These are phyloP conservation scores for Monotropa hypopitys DNA, from an alignment of 179 eudicot genomes.

Conservation along the genomic window DNA sequence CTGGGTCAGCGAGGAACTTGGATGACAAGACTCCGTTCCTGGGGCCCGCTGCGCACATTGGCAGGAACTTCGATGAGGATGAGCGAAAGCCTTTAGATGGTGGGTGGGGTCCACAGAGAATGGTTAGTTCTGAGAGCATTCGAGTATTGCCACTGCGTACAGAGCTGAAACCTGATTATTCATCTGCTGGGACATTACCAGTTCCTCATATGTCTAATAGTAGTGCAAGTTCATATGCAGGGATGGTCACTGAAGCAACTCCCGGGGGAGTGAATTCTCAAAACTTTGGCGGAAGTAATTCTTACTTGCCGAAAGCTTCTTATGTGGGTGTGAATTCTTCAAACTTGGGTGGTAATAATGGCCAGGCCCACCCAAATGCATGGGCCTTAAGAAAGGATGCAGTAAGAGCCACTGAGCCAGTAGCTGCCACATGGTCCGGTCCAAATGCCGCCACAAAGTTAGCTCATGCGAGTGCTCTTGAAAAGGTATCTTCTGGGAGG, in stretches of 20 bases:
- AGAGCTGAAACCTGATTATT: constrained; percentile 34
- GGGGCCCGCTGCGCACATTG: constrained; percentile 35
- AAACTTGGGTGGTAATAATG: constrained; percentile 20
- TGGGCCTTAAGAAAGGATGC: constrained; percentile 62
- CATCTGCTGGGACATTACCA: constrained; percentile 18
- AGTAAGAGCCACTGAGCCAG: constrained; percentile 24
- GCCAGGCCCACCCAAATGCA: constrained; percentile 38
- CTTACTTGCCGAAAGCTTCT: constrained; percentile 24
- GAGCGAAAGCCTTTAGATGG: constrained; percentile 89
- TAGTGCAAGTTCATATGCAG: constrained; percentile 35
- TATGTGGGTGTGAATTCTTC: constrained; percentile 21
- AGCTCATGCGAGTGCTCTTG: constrained; percentile 89
- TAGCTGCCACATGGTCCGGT: constrained; percentile 32
- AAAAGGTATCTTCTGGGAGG: constrained; percentile 82
- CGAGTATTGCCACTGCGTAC: constrained; percentile 21
- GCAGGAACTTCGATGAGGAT: constrained; percentile 88
- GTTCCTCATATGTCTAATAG: constrained; percentile 20
- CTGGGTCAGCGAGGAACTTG: constrained; percentile 54
- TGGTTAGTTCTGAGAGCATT: constrained; percentile 49
- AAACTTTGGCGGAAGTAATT: constrained; percentile 17
- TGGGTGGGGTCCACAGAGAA: constrained; percentile 46
- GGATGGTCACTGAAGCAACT: constrained; percentile 36
- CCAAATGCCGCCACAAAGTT: constrained; percentile 55
- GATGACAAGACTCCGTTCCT: constrained; percentile 70
- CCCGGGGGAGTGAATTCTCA: constrained; percentile 17